Base-by-base conservation (phyloP, 2,329 filamentous ascomycete genomes). In the Penicillium glabrum region DNA sequence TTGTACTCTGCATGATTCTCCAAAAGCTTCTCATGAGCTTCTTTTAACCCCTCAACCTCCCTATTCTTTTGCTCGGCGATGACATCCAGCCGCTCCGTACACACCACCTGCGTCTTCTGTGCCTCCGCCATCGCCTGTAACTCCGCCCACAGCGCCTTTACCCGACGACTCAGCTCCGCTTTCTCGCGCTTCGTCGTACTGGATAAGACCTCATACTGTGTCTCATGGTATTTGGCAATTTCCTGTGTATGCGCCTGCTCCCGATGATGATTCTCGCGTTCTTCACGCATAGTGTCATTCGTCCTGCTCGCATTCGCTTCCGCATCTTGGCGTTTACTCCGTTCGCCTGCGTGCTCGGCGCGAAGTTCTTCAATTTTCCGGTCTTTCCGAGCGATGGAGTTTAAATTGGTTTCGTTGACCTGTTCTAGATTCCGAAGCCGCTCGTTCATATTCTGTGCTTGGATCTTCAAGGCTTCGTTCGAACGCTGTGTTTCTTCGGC, bases 331-430 rank as follows among this genome's bases (percentile, higher is more conserved):
- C 79, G 71, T 57, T 75, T 73, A 26, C 70, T 63, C 52, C 74
- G 75, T 61, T 81, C 79, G 26, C 61, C 67, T n/a, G 75, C 69
- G 6, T 79, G 57, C 59, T 79, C 77, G 3, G 61, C 55, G 37
- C 73, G 74, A 26, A 81, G 57, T 41, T 80, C 78, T 53, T 80
- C 76, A 9, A 81, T 75, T 59, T 79, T 80, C 41, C 77, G 71
- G 58, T 81, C 79, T 60, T 78, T 80, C 46, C 77, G 73, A 16
- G 74, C 68, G 39, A 81, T 72, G n/a, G 78, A 77, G 29, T 72
- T 74, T 14, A 77, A 69, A 58, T 78, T 79, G 29, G 77, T 75
- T 56, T 81, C 79, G 61, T 80, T 75, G 51, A 75, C 76, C 65
- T 75, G 77, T 57, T 78, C 76, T 24, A 75, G 73, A 51, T 78